These are phyloP conservation scores for Cetradonia linearis DNA, from an alignment of 495 filamentous ascomycete species.

Conservation along the genomic window DNA sequence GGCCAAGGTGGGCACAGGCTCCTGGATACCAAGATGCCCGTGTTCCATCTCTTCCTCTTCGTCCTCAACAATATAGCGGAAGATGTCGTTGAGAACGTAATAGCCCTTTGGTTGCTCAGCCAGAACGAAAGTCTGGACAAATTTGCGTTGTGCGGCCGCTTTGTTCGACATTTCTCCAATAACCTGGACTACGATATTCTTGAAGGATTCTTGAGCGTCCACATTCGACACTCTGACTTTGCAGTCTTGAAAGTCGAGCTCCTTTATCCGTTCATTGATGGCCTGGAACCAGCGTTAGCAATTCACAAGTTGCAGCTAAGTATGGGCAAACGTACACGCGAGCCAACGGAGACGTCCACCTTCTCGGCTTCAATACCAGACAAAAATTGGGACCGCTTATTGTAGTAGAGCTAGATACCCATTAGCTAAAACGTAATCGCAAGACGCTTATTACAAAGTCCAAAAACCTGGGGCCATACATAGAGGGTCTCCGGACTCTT, in stretches of 20 bases:
- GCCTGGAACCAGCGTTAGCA: conserved; percentile 41
- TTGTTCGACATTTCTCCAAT: conserved; percentile 98
- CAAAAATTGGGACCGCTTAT: conserved; percentile 71
- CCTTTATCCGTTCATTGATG: conserved; percentile 87
- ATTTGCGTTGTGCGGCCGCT: conserved; percentile 78
- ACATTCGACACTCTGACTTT: conserved; percentile 98
- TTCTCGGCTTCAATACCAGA: conserved; percentile 81
- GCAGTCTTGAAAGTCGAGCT: conserved; percentile 90
- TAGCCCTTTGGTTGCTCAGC: conserved; percentile 94
- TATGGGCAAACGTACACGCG: conserved; percentile 53
- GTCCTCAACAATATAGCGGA: conserved; percentile 77
- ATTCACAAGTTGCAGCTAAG: conserved; percentile 15
- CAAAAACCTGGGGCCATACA: conserved; percentile 40
- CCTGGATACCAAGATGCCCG: conserved; percentile 30
- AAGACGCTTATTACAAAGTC: neutral
- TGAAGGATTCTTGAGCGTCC: conserved; percentile 83
- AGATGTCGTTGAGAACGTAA: conserved; percentile 96
- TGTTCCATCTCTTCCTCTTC: conserved; percentile 56
- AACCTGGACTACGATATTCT: conserved; percentile 91
- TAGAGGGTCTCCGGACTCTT: conserved; percentile 87
- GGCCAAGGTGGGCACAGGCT: conserved; percentile 34
- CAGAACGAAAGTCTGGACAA: conserved; percentile 95
- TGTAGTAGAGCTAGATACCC: conserved; percentile 59
- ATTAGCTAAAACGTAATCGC: conserved; percentile 10
- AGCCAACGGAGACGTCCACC: conserved; percentile 69